Evolutionary conservation across 768 basidiomycete genomes (phyloP), one percentile per base, ranked within the genome.

Genomic region (Cantharellus anzutake): DNA sequence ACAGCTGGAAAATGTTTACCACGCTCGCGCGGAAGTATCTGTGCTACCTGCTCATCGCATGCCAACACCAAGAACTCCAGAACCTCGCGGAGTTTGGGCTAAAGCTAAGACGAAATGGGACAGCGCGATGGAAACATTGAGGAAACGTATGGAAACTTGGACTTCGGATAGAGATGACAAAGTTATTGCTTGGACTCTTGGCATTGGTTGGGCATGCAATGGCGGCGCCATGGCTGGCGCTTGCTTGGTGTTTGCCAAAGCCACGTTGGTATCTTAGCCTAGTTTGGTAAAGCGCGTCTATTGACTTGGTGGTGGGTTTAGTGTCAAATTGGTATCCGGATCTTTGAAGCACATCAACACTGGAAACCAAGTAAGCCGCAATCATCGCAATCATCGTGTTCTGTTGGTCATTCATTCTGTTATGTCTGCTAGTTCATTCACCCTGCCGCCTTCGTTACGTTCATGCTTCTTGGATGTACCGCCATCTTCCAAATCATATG

Each of bases 151-250:
- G 56, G 89, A 93, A 67, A 64, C 69, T 1, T 85, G 86, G 83
- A 84, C 83, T 4, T 82, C 79, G 38, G 75, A 82, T 7, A 85
- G 83, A 66, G 84, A 84, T 66, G 93, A 98, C 67, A 84, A 79
- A 64, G 82, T 82, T 59, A 74, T 98, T 48, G 84, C 84, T 4
- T 96, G 91, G 88, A 82, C 86, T 37, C 75, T 93, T 51, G 93
- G 92, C 11, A 89, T 98, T 56, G 84, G 83, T 1, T 97, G 93
- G 94, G 86, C 90, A 2, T 91, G 91, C 63, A 82, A 82, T 59
- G 92, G 93, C 41, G 93, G 93, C 7, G 84, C 89, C 41, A 73
- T 98, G 42, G 89, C 90, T 3, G 94, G 93, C 3, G 82, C 83
- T 48, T 86, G 82, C 70, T 74, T 98, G 60, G 89, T 98, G 2